phyloP scores from a whole-genome alignment of 805 yeast species.

The Huiozyma naganishii region DNA sequence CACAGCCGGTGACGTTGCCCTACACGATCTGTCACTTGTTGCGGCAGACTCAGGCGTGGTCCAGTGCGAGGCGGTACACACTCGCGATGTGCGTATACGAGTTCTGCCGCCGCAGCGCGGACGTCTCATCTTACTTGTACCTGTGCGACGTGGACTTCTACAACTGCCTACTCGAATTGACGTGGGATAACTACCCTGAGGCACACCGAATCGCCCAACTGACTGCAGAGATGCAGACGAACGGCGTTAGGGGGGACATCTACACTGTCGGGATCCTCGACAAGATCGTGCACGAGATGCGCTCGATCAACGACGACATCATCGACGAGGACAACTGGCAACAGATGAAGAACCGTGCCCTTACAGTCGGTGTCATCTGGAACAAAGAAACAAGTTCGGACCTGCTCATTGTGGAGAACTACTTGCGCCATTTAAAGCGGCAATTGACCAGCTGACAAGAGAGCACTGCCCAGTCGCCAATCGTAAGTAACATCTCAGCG shows the following conservation, averaged over 20 bases:
- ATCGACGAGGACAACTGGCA: slow-evolving; percentile 6
- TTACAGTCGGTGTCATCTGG: slow-evolving; percentile 16
- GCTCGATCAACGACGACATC: slow-evolving; percentile 17
- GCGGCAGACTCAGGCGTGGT: slow-evolving; percentile 8
- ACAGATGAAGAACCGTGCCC: neutral
- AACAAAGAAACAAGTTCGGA: slow-evolving; percentile 16
- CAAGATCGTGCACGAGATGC: slow-evolving; percentile 11
- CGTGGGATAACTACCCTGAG: slow-evolving; percentile 23
- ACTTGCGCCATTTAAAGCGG: slow-evolving; percentile 5
- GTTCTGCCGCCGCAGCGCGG: slow-evolving; percentile 18
- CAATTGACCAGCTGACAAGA: neutral
- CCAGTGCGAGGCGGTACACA: slow-evolving; percentile 18
- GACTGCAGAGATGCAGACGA: slow-evolving; percentile 23
- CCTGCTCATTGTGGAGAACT: slow-evolving; percentile 14
- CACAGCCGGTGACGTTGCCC: slow-evolving; percentile 21
- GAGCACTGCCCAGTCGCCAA: too few species aligned
- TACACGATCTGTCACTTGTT: slow-evolving; percentile 14
- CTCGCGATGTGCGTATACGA: slow-evolving; percentile 20
- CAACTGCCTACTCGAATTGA: slow-evolving; percentile 18
- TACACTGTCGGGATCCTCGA: slow-evolving; percentile 20
- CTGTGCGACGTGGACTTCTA: slow-evolving; percentile 25
- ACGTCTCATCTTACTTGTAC: slow-evolving; percentile 20
- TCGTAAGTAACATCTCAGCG: too few species aligned
- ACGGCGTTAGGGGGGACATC: slow-evolving; percentile 25
- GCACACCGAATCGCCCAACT: slow-evolving; percentile 11